Percentiles rank a stretch among this genome's conserved stretches.
phyloP scores from a whole-genome alignment of 2,329 filamentous ascomycete genomes.

The Claviceps sp. region DNA sequence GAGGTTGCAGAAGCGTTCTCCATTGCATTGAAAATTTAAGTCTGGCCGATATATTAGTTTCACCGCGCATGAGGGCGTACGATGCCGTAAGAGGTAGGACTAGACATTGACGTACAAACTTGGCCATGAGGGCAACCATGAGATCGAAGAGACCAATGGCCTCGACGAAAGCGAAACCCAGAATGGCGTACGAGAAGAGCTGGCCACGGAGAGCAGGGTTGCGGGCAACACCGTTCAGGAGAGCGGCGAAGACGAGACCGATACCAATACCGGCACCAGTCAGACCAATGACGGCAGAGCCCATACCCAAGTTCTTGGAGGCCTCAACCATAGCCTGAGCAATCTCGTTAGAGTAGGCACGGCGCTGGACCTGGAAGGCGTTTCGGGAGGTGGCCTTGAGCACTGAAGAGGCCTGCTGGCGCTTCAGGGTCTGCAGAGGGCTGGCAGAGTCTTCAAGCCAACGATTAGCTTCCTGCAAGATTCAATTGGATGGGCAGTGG shows the following conservation, averaged over 20 bases:
- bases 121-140: slow-evolving; percentile 90
- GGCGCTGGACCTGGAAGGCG: slow-evolving; percentile 52
- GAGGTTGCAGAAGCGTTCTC: slow-evolving; percentile 23
- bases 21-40: slow-evolving; percentile 22
- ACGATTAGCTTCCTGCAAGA: slow-evolving; percentile 19
- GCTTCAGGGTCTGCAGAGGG: slow-evolving; percentile 64
- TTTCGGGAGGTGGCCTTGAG: slow-evolving; percentile 53
- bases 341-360: slow-evolving; percentile 79
- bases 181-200: slow-evolving; percentile 93
- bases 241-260: slow-evolving; percentile 83
- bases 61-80: background rate
- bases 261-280: slow-evolving; percentile 91
- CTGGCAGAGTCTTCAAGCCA: slow-evolving; percentile 36
- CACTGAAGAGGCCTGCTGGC: slow-evolving; percentile 54
- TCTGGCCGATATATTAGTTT: slow-evolving; percentile 14
- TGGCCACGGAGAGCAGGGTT: slow-evolving; percentile 90
- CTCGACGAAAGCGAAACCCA: slow-evolving; percentile 91
- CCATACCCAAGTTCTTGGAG: slow-evolving; percentile 85
- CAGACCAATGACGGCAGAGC: slow-evolving; percentile 80
- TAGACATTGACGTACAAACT: slow-evolving; percentile 50
- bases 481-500: slow-evolving; percentile 19
- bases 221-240: slow-evolving; percentile 80
- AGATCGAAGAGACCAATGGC: slow-evolving; percentile 82
- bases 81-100: background rate
- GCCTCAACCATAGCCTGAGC: slow-evolving; percentile 79